Percentiles rank a stretch among this genome's conserved stretches.
phyloP scores from a whole-genome alignment of 2,329 filamentous ascomycete genomes.

The Peltaster fructicola region DNA sequence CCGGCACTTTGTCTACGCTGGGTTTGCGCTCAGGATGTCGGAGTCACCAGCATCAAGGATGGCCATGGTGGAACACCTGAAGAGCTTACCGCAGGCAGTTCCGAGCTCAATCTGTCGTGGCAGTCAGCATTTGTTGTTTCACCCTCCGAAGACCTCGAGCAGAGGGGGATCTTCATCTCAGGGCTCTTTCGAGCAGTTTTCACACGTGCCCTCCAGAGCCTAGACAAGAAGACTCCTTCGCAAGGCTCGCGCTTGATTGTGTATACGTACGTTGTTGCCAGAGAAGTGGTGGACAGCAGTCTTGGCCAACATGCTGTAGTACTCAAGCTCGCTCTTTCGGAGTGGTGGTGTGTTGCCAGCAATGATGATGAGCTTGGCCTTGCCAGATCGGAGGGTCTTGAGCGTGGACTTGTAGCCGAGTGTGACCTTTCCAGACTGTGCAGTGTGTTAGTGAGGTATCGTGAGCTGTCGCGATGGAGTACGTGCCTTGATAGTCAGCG shows the following conservation, averaged over 20 bases:
- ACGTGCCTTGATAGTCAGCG: conserved; percentile 24
- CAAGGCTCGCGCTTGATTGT: conserved; percentile 12
- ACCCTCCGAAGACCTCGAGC: conserved; percentile 64
- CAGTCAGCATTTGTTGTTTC: conserved; percentile 34
- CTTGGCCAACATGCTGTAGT: conserved; percentile 86
- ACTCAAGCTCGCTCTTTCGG: conserved; percentile 86
- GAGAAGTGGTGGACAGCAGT: conserved; percentile 92
- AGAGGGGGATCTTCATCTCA: conserved; percentile 73
- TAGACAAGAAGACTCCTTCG: conserved; percentile 17
- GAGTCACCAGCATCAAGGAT: conserved; percentile 6
- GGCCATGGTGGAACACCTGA: conserved; percentile 64
- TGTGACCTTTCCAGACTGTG: conserved; percentile 45
- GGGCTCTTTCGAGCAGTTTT: conserved; percentile 36
- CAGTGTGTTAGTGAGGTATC: conserved; percentile 7
- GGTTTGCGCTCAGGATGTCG: conserved; percentile 59
- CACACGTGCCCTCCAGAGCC: conserved; percentile 21
- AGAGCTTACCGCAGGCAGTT: conserved; percentile 97
- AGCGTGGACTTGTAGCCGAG: conserved; percentile 80
- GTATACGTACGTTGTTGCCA: conserved; percentile 87
- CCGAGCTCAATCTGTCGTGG: conserved; percentile 77
- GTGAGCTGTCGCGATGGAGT: conserved; percentile 3
- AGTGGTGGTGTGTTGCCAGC: conserved; percentile 92
- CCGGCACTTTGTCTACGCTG: conserved; percentile 21
- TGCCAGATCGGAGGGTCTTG: conserved; percentile 82
- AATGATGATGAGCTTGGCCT: conserved; percentile 97